Percentiles rank a stretch among this genome's conserved stretches.
Conservation (phyloP, 371 early-diverging fungal genomes). For the Apophysomyces ossiformis region DNA sequence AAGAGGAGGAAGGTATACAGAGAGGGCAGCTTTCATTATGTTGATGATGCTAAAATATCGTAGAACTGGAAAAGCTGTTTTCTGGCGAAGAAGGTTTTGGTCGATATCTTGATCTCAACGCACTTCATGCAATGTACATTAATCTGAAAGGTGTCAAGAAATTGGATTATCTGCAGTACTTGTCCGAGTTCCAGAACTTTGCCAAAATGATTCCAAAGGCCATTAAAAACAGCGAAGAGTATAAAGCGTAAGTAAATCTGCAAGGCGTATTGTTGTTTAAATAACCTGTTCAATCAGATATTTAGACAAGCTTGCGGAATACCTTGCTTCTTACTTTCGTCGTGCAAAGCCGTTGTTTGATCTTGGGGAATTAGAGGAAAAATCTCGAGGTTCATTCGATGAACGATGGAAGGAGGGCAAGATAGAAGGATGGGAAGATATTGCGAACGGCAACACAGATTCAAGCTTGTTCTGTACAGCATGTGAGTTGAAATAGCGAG, state of each 20-base stretch:
- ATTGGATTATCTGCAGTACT: constrained; percentile 80
- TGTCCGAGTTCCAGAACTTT: constrained; percentile 74
- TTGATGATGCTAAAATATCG: constrained; percentile 8
- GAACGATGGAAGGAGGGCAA: constrained; percentile 61
- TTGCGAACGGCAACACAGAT: constrained; percentile 39
- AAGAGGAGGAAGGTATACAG: constrained; percentile 24
- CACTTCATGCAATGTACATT: constrained; percentile 74
- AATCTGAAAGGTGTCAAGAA: constrained; percentile 81
- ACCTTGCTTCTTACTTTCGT: constrained; percentile 78
- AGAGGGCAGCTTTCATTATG: background rate
- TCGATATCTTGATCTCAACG: constrained; percentile 86
- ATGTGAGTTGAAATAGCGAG: constrained; percentile 55
- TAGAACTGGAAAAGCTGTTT: constrained; percentile 84
- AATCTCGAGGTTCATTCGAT: constrained; percentile 62
- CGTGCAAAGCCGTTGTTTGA: constrained; percentile 85
- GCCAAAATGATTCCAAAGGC: constrained; percentile 60
- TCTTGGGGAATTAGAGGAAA: constrained; percentile 53
- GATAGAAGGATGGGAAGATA: constrained; percentile 69
- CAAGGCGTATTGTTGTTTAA: background rate
- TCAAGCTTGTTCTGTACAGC: constrained; percentile 75
- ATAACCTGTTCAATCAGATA: constrained; percentile 54
- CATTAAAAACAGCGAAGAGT: constrained; percentile 65
- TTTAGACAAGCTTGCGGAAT: constrained; percentile 62
- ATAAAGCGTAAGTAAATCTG: constrained; percentile 52
- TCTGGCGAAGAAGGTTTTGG: constrained; percentile 93